Conservation (phyloP, 2,329 filamentous ascomycete species). For the Aspergillus quadrilineatus region DNA sequence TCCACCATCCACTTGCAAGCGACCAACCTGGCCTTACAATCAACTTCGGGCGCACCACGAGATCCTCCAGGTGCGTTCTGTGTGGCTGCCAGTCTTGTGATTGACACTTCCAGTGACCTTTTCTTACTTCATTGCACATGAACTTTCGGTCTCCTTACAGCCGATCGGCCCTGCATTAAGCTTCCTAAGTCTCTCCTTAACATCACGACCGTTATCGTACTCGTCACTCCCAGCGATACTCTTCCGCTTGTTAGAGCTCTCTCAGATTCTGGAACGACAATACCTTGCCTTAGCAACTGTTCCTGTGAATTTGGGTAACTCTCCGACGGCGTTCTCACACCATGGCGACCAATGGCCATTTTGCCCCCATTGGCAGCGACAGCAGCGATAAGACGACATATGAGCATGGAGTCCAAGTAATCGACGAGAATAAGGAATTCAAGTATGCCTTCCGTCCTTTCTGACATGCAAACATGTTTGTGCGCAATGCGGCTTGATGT, state of each 20-base stretch:
- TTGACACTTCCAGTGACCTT: slow-evolving; percentile 13
- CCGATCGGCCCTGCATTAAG: slow-evolving; percentile 9
- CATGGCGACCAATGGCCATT: slow-evolving; percentile 49
- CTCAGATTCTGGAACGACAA: not conserved
- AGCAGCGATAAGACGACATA: slow-evolving; percentile 52
- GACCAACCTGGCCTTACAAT: slow-evolving; percentile 14
- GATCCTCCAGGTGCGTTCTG: not conserved
- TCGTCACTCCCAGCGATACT: not conserved
- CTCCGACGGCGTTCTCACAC: slow-evolving; percentile 16
- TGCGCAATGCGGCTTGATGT: slow-evolving; percentile 1
- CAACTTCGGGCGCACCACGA: slow-evolving; percentile 13
- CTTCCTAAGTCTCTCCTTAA: slow-evolving; percentile 9
- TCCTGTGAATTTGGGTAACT: slow-evolving; percentile 4
- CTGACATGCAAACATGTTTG: not conserved
- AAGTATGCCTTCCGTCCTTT: slow-evolving; percentile 62
- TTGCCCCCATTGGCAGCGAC: slow-evolving; percentile 43
- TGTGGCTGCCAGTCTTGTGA: slow-evolving; percentile 15
- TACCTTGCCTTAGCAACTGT: not conserved
- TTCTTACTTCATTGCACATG: slow-evolving; percentile 14
- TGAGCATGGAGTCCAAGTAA: slow-evolving; percentile 93
- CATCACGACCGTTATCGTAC: slow-evolving; percentile 2
- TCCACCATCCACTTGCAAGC: slow-evolving; percentile 10
- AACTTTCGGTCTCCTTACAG: slow-evolving; percentile 9
- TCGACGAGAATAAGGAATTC: slow-evolving; percentile 95
- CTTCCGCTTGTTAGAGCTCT: slow-evolving; percentile 1